Evolutionary conservation across 768 basidiomycete genomes (phyloP).

Genomic region (Trametopsis cervina): DNA sequence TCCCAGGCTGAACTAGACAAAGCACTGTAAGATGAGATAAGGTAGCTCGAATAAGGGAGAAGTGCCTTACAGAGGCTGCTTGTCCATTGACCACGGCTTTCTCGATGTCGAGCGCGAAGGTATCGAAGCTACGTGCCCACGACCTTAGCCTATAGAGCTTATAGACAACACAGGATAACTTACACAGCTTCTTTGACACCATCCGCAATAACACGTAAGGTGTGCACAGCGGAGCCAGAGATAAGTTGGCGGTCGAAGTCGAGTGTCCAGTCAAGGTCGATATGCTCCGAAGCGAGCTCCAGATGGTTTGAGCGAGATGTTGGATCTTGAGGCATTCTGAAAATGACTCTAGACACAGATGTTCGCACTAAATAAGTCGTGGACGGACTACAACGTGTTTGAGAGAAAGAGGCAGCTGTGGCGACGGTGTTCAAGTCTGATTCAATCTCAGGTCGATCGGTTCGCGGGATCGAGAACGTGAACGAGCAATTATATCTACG

Average conservation of each 20-base stretch:
- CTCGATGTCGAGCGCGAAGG: conserved; percentile 56
- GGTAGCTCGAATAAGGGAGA: conserved; percentile 15
- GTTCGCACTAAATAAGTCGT: too few relatives aligned
- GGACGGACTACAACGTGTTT: too few relatives aligned
- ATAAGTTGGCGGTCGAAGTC: conserved; percentile 62
- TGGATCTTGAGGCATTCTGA: too few relatives aligned
- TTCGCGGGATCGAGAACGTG: too few relatives aligned
- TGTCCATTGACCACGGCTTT: conserved; percentile 46
- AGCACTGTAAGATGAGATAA: not conserved
- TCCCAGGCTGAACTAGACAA: conserved; percentile 44
- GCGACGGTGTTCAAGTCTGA: too few relatives aligned
- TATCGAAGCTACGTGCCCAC: conserved; percentile 51
- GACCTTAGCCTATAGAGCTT: not conserved
- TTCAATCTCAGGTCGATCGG: too few relatives aligned
- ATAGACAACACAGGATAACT: conserved; percentile 14
- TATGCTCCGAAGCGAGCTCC: conserved; percentile 56
- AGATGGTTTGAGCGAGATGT: conserved; percentile 79
- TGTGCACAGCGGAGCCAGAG: conserved; percentile 59
- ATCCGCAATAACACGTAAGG: conserved; percentile 45
- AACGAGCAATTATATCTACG: too few relatives aligned
- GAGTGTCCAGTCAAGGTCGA: conserved; percentile 71
- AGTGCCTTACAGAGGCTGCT: conserved; percentile 36
- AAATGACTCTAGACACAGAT: too few relatives aligned
- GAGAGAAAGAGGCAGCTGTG: too few relatives aligned
- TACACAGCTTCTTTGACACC: conserved; percentile 57